Base-by-base conservation (phyloP, 805 yeast genomes). In the Metschnikowia rubicola region DNA sequence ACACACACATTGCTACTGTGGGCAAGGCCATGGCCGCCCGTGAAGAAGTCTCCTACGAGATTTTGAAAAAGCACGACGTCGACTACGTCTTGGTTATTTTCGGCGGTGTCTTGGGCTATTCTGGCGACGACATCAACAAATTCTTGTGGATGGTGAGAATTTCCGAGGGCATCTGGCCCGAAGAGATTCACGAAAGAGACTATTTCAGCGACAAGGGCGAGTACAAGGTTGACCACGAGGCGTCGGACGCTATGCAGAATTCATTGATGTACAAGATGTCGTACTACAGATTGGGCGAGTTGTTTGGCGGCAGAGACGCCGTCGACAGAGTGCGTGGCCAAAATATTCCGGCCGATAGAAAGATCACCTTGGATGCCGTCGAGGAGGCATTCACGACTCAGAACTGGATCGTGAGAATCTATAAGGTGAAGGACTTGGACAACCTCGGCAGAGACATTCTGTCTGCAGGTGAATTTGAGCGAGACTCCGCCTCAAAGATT, bases 141-240 rank as follows among this genome's bases (percentile, higher is more conserved):
- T 94, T 90, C 71, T 69, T 94, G 62, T 95, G 99, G 99, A 94
- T 94, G 99, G 90, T 94, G 29, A 81, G 99, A 67, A 94, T 94
- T 56, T 80, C 97, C n/a, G 96, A 94, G 69, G 99, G 99, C 45
- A 88, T 94, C 50, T 94, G 99, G 99, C 99, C 99, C 1, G 97
- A 94, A n/a, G 98, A 94, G 63, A 83, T 94, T 49, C 78, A 75
- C 56, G 99, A 94, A 71, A 75, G 94, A 53, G 79, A 83, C 55
- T 94, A 73, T 70, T 94, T 91, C 77, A 86, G 91, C 19, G 80
- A 80, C 5, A 70, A 80, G 46, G 97, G 98, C 52, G 97, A 90
- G 66, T 94, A 89, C 66, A 82, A 83, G 60, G 85, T 94, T 45
- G 98, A 94, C 65, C 81, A 78, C 47, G 71, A 71, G 31, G 98